Evolutionary conservation across 2,329 filamentous ascomycete species (phyloP).

Genomic region (Xylariaceae sp.): DNA sequence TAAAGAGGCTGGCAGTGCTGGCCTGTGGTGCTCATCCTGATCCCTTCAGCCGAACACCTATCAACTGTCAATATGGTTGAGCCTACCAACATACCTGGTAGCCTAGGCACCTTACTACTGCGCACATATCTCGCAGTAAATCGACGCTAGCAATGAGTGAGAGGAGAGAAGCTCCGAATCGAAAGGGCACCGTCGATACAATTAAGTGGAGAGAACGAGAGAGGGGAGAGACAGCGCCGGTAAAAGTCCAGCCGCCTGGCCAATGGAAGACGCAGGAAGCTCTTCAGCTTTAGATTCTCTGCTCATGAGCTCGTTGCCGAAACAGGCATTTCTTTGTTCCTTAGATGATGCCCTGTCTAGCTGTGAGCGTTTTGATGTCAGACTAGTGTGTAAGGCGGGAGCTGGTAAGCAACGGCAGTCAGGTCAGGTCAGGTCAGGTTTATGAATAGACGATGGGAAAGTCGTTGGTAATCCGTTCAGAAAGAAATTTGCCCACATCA

Average conservation of each 20-base stretch:
- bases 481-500: neutral
- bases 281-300: constrained; percentile 11
- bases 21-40: neutral
- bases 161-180: too few relatives aligned
- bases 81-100: too few relatives aligned
- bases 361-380: neutral
- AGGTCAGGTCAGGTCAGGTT: too few relatives aligned
- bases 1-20: neutral
- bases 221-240: neutral
- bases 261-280: constrained; percentile 8
- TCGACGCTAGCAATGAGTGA: constrained; percentile 11
- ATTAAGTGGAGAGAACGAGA: too few relatives aligned
- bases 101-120: too few relatives aligned
- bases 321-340: neutral
- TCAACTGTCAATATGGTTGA: neutral
- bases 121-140: neutral
- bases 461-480: neutral
- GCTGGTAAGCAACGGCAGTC: neutral
- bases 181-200: too few relatives aligned
- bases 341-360: neutral
- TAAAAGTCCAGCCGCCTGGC: constrained; percentile 4
- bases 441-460: too few relatives aligned
- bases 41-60: neutral
- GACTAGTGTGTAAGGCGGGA: neutral
- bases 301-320: too few relatives aligned